Evolutionary conservation across 352 stramenopile genomes (phyloP), one percentile per base, ranked within the genome.

Genomic region (Discostella stelligera): DNA sequence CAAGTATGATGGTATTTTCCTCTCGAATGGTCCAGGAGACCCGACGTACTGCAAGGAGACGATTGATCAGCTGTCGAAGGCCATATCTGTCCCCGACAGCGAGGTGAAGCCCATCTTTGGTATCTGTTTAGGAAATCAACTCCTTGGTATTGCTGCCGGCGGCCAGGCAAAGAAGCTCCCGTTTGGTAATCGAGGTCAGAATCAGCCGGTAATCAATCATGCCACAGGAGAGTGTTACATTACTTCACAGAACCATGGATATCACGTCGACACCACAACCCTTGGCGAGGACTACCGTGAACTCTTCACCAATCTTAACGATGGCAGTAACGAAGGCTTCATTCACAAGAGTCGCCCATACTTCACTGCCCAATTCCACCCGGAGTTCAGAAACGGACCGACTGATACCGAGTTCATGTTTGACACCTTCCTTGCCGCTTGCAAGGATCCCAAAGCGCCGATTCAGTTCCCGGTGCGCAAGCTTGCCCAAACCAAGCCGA

Each of bases 361-460:
- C 83, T 99, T 99, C 83, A 98, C 93, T 69, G 96, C 96, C 21
- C 97, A 99, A 87, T 99, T 99, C 87, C 97, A 99, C 80, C 97
- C 97, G n/a, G 97, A 99, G 86, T 94, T 96, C 55, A 93, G 88
- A 71, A 94, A 96, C 50, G 97, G 97, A 1, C 97, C 97, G 6
- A 95, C 93, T 13, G 71, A 80, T 62, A 98, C 97, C 54, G 91
- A 94, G 16, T 99, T 99, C 82, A 85, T 99, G 39, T 99, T 99
- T 77, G 94, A 99, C 77, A 95, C 95, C 53, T 99, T 99, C 27
- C 55, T 80, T 1, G 72, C 97, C 66, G 76, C 88, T 27, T 85
- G 77, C 53, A 82, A 82, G 69, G 77, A 85, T 71, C 74, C 72
- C 20, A 85, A 79, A 64, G 72, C 66, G 30, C 74, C 72, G 0